Evolutionary conservation across 2,329 filamentous ascomycete species (phyloP).

Genomic region (Neonectria ditissima): DNA sequence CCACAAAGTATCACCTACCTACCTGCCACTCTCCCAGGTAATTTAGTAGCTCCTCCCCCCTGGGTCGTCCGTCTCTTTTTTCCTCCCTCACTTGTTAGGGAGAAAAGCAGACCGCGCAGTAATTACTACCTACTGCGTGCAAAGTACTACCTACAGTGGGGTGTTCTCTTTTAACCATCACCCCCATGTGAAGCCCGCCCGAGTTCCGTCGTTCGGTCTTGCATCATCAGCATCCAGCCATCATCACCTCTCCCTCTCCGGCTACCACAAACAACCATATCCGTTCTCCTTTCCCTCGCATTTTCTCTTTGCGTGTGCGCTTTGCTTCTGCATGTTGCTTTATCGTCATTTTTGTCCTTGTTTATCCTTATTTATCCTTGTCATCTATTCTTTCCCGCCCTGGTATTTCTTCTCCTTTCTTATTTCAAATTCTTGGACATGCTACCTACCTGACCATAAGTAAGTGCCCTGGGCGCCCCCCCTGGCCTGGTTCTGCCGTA

Average conservation of each 20-base stretch:
- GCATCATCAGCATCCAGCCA: slow-evolving; percentile 26
- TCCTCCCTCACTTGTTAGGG: background rate
- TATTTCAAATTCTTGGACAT: slow-evolving; percentile 32
- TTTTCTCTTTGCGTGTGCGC: slow-evolving; percentile 20
- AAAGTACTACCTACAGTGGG: slow-evolving; percentile 2
- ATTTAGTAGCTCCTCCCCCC: slow-evolving; percentile 7
- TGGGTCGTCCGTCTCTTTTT: slow-evolving; percentile 7
- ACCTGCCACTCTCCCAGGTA: slow-evolving; percentile 10
- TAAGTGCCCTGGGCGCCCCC: slow-evolving; percentile 13
- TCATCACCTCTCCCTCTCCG: slow-evolving; percentile 4
- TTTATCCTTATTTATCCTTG: too few relatives aligned
- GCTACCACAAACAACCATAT: slow-evolving; percentile 10
- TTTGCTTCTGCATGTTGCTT: slow-evolving; percentile 22
- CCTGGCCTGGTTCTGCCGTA: slow-evolving; percentile 23
- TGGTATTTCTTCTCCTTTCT: slow-evolving; percentile 1
- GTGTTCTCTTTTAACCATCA: slow-evolving; percentile 14
- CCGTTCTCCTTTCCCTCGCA: background rate
- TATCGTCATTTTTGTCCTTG: slow-evolving; percentile 11
- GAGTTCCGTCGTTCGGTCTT: slow-evolving; percentile 22
- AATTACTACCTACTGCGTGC: too few relatives aligned
- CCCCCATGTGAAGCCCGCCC: slow-evolving; percentile 14
- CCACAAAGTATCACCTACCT: slow-evolving; percentile 21
- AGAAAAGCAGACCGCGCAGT: slow-evolving; percentile 1
- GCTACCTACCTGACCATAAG: slow-evolving; percentile 30
- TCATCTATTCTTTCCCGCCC: background rate